Evolutionary conservation across 2,329 filamentous ascomycete species (phyloP).

Genomic region (Cladosporium sp.): DNA sequence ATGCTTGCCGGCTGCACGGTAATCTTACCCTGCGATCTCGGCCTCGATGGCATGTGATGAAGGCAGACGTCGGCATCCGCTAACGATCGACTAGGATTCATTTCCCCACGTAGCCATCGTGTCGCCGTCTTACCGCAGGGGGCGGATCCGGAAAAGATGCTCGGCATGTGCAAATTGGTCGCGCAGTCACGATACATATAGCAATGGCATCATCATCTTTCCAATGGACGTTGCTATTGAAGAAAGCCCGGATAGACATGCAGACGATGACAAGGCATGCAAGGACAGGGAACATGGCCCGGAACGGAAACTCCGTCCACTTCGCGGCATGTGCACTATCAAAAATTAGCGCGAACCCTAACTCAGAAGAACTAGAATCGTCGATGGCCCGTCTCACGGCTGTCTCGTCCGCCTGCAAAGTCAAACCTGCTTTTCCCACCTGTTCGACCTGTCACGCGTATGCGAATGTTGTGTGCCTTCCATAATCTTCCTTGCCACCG

Average conservation of each 20-base stretch:
- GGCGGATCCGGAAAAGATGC: not conserved
- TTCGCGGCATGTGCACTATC: slow-evolving; percentile 15
- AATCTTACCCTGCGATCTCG: not conserved
- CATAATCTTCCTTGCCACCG: slow-evolving; percentile 11
- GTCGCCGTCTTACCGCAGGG: slow-evolving; percentile 3
- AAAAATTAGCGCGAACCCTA: slow-evolving; percentile 1
- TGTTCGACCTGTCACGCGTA: slow-evolving; percentile 11
- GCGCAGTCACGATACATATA: not conserved
- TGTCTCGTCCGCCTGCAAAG: slow-evolving; percentile 7
- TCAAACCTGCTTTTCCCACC: slow-evolving; percentile 5
- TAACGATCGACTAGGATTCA: slow-evolving; percentile 10
- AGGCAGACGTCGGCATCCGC: not conserved
- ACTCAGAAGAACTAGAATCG: not conserved
- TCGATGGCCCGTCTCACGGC: not conserved
- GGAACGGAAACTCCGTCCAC: slow-evolving; percentile 13
- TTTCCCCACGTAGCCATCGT: slow-evolving; percentile 1
- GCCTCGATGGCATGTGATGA: slow-evolving; percentile 8
- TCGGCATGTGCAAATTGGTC: not conserved
- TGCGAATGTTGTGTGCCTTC: slow-evolving; percentile 2
- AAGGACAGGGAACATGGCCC: not conserved
- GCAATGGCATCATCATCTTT: not conserved
- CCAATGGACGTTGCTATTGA: not conserved
- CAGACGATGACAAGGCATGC: not conserved
- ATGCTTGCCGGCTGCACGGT: not conserved
- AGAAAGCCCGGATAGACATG: not conserved